Percentiles rank a stretch among this genome's conserved stretches.
These are phyloP conservation scores for Cubamyces sp. DNA, from an alignment of 768 basidiomycete species.

Conservation along the genomic window DNA sequence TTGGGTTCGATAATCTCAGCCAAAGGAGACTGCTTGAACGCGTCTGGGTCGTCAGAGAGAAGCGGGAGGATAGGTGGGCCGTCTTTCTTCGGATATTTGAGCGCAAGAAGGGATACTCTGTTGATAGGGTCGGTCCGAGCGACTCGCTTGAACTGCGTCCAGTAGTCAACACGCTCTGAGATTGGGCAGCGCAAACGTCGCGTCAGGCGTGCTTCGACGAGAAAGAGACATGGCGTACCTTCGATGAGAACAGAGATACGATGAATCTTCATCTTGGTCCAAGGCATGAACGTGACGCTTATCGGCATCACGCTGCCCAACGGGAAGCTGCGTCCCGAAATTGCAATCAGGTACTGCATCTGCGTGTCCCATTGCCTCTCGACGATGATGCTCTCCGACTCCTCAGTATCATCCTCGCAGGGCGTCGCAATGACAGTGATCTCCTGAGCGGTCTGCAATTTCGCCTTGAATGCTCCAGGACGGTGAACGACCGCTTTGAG, in stretches of 20 bases:
- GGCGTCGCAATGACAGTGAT: conserved; percentile 78
- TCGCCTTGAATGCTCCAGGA: conserved; percentile 78
- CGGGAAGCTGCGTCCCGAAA: conserved; percentile 76
- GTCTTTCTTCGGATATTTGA: conserved; percentile 61
- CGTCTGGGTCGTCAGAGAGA: conserved; percentile 66
- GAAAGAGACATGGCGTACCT: conserved; percentile 48
- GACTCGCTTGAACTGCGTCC: conserved; percentile 65
- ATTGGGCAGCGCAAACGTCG: neutral
- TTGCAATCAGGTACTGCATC: conserved; percentile 76
- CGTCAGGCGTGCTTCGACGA: neutral
- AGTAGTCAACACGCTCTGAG: conserved; percentile 87
- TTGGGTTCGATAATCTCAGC: conserved; percentile 50
- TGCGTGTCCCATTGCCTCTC: conserved; percentile 93
- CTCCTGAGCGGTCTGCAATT: conserved; percentile 69
- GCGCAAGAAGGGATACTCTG: conserved; percentile 61
- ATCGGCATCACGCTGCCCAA: conserved; percentile 85
- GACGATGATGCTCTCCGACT: conserved; percentile 76
- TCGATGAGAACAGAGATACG: conserved; percentile 75
- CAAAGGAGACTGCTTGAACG: conserved; percentile 69
- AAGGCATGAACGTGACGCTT: conserved; percentile 78
- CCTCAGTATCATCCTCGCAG: conserved; percentile 85
- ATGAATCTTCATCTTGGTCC: conserved; percentile 83
- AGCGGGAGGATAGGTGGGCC: conserved; percentile 76
- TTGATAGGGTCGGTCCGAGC: conserved; percentile 70
- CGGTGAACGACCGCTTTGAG: conserved; percentile 84